phyloP scores from a whole-genome alignment of 495 filamentous ascomycete genomes.

The Podospora sp. region DNA sequence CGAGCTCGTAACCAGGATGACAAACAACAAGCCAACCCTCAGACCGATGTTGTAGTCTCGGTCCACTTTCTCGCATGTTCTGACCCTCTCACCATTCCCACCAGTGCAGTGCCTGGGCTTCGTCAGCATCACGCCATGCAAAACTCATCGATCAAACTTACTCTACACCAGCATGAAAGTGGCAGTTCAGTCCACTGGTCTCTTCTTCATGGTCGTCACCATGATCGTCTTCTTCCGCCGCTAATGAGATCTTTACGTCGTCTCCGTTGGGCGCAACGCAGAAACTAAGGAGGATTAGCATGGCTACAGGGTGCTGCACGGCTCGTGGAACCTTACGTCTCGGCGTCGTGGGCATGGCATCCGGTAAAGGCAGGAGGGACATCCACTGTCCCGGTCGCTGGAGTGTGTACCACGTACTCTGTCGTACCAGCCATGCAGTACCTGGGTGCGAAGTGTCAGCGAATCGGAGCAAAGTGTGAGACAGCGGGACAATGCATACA shows the following conservation, averaged over 20 bases:
- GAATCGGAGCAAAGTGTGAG: background rate
- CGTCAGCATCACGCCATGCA: background rate
- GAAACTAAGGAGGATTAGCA: slow-evolving; percentile 24
- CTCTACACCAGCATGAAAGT: slow-evolving; percentile 70
- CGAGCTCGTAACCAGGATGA: slow-evolving; percentile 38
- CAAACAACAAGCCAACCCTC: slow-evolving; percentile 63
- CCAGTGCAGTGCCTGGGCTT: slow-evolving; percentile 50
- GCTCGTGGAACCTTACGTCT: slow-evolving; percentile 19
- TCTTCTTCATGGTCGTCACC: slow-evolving; percentile 19
- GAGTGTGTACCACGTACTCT: slow-evolving; percentile 20
- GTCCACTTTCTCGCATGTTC: slow-evolving; percentile 46
- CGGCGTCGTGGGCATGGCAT: slow-evolving; percentile 29
- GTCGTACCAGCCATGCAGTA: slow-evolving; percentile 23
- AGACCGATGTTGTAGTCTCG: slow-evolving; percentile 62
- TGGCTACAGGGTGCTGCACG: background rate
- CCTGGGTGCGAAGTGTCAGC: slow-evolving; percentile 16
- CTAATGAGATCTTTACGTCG: slow-evolving; percentile 22
- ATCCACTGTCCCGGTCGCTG: slow-evolving; percentile 22
- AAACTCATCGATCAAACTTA: slow-evolving; percentile 32
- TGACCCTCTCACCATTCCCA: slow-evolving; percentile 25
- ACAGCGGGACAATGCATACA: background rate
- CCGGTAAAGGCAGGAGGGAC: slow-evolving; percentile 26
- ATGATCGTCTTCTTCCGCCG: slow-evolving; percentile 15
- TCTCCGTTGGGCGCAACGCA: slow-evolving; percentile 52
- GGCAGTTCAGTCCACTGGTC: slow-evolving; percentile 47